Evolutionary conservation across 225 moss, liverwort and hornwort genomes (phyloP).

Genomic region (Straminergon stramineum): DNA sequence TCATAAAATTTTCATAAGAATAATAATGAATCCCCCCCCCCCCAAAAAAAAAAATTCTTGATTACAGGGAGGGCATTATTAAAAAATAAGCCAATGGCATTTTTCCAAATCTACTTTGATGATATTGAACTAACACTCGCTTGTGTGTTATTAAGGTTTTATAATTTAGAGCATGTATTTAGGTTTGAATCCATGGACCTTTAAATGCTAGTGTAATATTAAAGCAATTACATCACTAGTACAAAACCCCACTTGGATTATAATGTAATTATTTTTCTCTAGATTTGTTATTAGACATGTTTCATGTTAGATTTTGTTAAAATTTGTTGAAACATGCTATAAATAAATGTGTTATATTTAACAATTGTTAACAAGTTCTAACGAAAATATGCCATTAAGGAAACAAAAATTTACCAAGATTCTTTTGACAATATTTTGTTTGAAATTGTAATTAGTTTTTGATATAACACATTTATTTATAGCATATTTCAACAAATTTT

Average conservation of each 20-base stretch:
- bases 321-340: background rate
- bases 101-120: background rate
- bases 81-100: rapidly evolving
- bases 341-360: background rate
- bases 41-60: too few species aligned
- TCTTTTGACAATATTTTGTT: too few species aligned
- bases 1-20: background rate
- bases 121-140: background rate
- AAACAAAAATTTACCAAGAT: background rate
- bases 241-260: too few species aligned
- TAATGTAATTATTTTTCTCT: background rate
- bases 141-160: background rate
- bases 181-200: background rate
- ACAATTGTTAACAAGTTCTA: background rate
- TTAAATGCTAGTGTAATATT: background rate
- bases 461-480: background rate
- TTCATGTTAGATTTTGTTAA: background rate
- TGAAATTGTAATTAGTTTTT: background rate
- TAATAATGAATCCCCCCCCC: background rate
- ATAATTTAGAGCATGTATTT: background rate
- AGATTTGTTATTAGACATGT: background rate
- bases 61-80: background rate
- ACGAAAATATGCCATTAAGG: background rate
- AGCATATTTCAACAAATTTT: background rate
- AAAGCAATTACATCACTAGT: background rate